Conservation (phyloP, 2,329 filamentous ascomycete species). For the Fusarium guadeloupense region DNA sequence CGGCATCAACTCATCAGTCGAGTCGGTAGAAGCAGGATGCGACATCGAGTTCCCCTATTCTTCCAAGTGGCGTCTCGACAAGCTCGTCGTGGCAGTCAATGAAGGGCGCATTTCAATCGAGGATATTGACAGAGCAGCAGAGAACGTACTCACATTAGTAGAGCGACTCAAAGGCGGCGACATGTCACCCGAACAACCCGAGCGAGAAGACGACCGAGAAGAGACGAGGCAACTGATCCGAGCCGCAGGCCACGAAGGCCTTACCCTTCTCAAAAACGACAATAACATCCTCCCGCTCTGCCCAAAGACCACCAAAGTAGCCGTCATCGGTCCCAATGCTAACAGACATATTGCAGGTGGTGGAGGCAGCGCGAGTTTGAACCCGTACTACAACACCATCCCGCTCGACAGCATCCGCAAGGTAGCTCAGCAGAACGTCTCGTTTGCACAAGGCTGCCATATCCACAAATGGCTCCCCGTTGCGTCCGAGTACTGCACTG, state of each 20-base stretch:
- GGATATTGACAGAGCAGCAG: slow-evolving; percentile 66
- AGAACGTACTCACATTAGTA: slow-evolving; percentile 68
- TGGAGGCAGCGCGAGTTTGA: slow-evolving; percentile 73
- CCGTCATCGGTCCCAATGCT: slow-evolving; percentile 73
- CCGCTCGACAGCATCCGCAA: slow-evolving; percentile 68
- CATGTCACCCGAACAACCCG: slow-evolving; percentile 64
- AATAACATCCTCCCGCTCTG: slow-evolving; percentile 66
- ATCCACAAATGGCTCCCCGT: slow-evolving; percentile 45
- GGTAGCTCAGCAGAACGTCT: slow-evolving; percentile 63
- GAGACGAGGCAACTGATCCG: slow-evolving; percentile 69
- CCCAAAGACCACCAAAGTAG: slow-evolving; percentile 64
- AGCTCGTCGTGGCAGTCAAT: slow-evolving; percentile 63
- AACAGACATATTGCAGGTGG: slow-evolving; percentile 74
- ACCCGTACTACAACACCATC: slow-evolving; percentile 73
- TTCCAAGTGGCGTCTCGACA: slow-evolving; percentile 64
- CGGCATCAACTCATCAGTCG: slow-evolving; percentile 64
- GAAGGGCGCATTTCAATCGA: slow-evolving; percentile 57
- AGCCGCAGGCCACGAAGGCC: slow-evolving; percentile 67
- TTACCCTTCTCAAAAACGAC: slow-evolving; percentile 73
- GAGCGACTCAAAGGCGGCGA: slow-evolving; percentile 70
- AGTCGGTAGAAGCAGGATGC: slow-evolving; percentile 64
- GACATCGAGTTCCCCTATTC: slow-evolving; percentile 69
- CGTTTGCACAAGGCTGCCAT: slow-evolving; percentile 57
- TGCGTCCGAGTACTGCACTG: slow-evolving; percentile 41
- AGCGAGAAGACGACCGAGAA: slow-evolving; percentile 64